Evolutionary conservation across 2,329 filamentous ascomycete species (phyloP), one percentile per base, ranked within the genome.

Genomic region (Diaporthe citrichinensis): DNA sequence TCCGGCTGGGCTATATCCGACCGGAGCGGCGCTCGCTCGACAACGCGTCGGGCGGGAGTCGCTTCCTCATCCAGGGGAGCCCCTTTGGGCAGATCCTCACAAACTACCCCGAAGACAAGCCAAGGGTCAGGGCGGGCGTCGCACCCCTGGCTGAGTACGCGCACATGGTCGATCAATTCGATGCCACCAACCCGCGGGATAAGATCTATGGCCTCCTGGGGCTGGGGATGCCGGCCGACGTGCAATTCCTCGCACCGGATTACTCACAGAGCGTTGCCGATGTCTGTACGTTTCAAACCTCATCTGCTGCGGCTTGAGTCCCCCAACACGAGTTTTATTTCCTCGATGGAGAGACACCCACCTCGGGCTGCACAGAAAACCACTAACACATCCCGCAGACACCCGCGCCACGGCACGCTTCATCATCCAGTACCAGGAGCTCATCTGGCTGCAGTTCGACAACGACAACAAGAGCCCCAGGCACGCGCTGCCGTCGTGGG

Each of bases 201-300:
- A 69, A 55, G n/a, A 55, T 69, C 8, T 69, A 55, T 20, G 65
- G 65, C 17, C 65, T 69, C 34, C 49, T 69, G 4, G 65, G 65
- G 23, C 46, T 69, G 49, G 65, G 49, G 34, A 69, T 28, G 55
- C 28, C 57, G 14, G 7, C 31, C 23, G 58, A 62, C 9, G 25
- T 65, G 41, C 55, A 36, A 3, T 61, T 61, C 14, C 57, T 73
- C 2, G 59, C 46, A 9, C 71, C 71, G 20, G 58, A 73, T 46
- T 73, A 73, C 39, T 73, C 71, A 8, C 71, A 62, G 14, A 73
- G 55, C 25, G 59, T 68, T 49, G 59, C 71, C 7, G 44, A 46
- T n/a, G n/a, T 61, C 58, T 62, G 46, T 73, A 62, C 5, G 55
- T 73, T 23, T 15, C 14, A 0, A 9, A 12, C 20, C 4, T 7